These are phyloP conservation scores for Sextonia rubra DNA, from an alignment of 164 flowering plant species.

Conservation along the genomic window DNA sequence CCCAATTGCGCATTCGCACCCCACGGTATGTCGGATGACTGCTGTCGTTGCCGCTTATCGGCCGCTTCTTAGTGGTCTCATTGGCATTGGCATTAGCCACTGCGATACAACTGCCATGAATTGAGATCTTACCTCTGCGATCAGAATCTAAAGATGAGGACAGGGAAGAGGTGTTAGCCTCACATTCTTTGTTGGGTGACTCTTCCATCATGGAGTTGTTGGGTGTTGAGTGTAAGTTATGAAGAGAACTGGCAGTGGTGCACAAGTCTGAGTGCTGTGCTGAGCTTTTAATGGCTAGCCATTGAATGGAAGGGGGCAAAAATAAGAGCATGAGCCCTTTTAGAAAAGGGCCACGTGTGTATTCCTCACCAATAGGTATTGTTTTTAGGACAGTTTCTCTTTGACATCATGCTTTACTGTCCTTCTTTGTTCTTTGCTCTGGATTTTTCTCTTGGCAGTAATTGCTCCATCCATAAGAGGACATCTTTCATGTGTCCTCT, in stretches of 20 bases:
- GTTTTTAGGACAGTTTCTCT: not conserved
- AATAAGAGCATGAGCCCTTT: slow-evolving; percentile 2
- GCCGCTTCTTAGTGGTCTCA: slow-evolving; percentile 11
- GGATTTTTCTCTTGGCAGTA: not conserved
- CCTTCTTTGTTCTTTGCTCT: not conserved
- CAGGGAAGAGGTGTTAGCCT: slow-evolving; percentile 4
- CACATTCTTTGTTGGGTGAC: not conserved
- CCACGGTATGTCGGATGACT: slow-evolving; percentile 42
- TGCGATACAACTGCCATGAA: not conserved
- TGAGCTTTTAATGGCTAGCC: slow-evolving; percentile 18
- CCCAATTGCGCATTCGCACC: slow-evolving; percentile 57
- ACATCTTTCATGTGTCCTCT: not conserved
- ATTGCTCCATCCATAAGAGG: not conserved
- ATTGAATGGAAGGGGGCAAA: not conserved
- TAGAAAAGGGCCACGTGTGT: not conserved
- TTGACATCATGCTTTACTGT: not conserved
- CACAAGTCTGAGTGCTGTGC: not conserved
- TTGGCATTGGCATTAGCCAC: not conserved
- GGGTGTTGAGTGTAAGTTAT: not conserved
- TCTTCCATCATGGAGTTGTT: slow-evolving; percentile 2
- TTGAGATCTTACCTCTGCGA: not conserved
- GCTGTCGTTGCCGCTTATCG: slow-evolving; percentile 8
- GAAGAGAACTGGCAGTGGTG: not conserved
- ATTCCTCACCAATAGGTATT: not conserved
- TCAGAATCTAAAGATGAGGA: slow-evolving; percentile 13